Evolutionary conservation across 2,329 filamentous ascomycete genomes (phyloP), one percentile per base, ranked within the genome.

Genomic region (Cladophialophora immunda): DNA sequence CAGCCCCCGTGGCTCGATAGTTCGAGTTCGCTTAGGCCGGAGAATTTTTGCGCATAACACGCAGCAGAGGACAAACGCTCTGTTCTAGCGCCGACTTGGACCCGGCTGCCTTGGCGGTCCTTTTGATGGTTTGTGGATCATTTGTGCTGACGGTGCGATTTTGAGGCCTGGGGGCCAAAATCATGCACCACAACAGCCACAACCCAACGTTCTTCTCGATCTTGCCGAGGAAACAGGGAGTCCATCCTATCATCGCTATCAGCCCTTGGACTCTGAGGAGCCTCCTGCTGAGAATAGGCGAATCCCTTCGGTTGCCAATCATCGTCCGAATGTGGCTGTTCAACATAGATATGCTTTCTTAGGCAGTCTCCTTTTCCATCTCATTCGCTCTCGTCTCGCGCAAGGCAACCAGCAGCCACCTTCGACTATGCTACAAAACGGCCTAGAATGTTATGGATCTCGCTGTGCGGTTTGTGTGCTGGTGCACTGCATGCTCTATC

Each of bases 361-460:
- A 32, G 27, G 25, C 22, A 6, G 41, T 5, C 57, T 60, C 58
- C 63, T 27, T 25, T 17, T 30, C 17, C 64, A 45, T 41, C 53
- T 32, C 13, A 66, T 66, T 62, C 29, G 64, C 59, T 45, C 58
- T 53, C 47, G 25, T 13, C 64, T 41, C 22, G 15, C 64, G 55
- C 47, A 34, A 62, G 64, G 64, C 64, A 45, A 53, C 64, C 64
- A 61, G 55, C 55, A 59, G 54, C 27, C 29, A 29, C 34, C 29
- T n/a, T 8, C n/a, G 47, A 36, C 13, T 47, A 52, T 61, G 47
- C 58, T 52, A 50, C 45, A 52, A 52, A 13, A 15, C 9, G 4
- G 19, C 9, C 55, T 30, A 38, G 19, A 17, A 25, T 55, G 13
- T 30, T 32, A n/a, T 55, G 52, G 27, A n/a, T 32, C 27, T 34